These are phyloP conservation scores for Fraxinus paxiana DNA, from an alignment of 305 asterid species.

Conservation along the genomic window DNA sequence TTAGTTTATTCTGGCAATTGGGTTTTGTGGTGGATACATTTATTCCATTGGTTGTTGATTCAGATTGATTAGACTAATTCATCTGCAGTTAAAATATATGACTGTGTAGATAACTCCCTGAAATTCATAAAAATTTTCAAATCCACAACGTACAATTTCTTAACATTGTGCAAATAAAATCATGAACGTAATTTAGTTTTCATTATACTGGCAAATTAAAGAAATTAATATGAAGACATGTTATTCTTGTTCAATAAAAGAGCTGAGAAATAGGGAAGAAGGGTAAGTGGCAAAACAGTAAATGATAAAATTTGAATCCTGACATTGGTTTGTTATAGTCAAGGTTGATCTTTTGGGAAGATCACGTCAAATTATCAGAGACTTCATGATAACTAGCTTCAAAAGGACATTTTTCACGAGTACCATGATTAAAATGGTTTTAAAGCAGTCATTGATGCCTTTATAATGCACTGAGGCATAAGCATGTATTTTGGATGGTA, in stretches of 20 bases:
- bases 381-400: background rate
- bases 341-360: background rate
- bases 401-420: background rate
- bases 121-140: background rate
- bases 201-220: background rate
- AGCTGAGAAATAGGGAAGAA: background rate
- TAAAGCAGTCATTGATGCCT: background rate
- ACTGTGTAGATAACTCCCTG: background rate
- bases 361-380: background rate
- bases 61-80: background rate
- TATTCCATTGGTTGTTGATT: background rate
- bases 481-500: background rate
- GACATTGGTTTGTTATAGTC: conserved; percentile 11
- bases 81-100: background rate
- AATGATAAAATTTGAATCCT: background rate
- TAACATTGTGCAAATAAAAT: background rate
- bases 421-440: background rate
- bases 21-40: background rate
- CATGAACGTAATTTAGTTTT: background rate
- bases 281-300: background rate
- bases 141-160: background rate
- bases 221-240: background rate
- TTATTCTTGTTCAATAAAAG: background rate
- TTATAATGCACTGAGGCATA: background rate
- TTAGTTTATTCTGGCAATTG: background rate